Base-by-base conservation (phyloP, 495 filamentous ascomycete genomes). In the Collariella sp. region DNA sequence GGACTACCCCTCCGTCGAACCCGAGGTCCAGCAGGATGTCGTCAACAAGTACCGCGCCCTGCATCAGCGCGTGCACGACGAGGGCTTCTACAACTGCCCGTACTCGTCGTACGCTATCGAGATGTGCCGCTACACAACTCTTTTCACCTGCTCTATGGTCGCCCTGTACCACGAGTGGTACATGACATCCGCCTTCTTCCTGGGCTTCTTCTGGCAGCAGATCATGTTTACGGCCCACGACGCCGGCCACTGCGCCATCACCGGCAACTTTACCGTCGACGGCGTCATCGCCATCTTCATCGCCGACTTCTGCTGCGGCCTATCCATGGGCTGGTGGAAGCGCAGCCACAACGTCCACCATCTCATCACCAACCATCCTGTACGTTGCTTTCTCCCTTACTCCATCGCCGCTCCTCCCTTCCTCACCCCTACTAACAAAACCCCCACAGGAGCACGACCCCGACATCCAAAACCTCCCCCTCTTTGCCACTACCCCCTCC, bases 321-420 rank as follows among this genome's bases (percentile, higher is more conserved):
- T 98, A 15, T 93, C 87, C 42, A 56, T 93, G 12, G 87, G 91
- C 10, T 98, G 93, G 93, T 98, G 93, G 93, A 98, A 98, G 68
- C 79, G 81, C 50, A 96, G 83, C 67, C 93, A 98, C 72, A 98
- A 98, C 68, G 93, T 98, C 22, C 93, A 98, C 66, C 93, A 98
- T 60, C 89, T 98, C 60, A 87, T 98, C 33, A 98, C 93, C 16
- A 98, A 98, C 70, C n/a, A n/a, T n/a, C n/a, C n/a, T n/a, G n/a
- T n/a, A n/a, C n/a, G n/a, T n/a, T n/a, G n/a, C n/a, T n/a, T n/a
- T n/a, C n/a, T n/a, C n/a, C n/a, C n/a, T n/a, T n/a, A n/a, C n/a
- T n/a, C n/a, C n/a, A n/a, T n/a, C n/a, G n/a, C n/a, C n/a, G n/a
- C n/a, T n/a, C n/a, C n/a, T n/a, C n/a, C n/a, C n/a, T n/a, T n/a